Conservation (phyloP, 768 basidiomycete species). For the Termitomyces titanicus region DNA sequence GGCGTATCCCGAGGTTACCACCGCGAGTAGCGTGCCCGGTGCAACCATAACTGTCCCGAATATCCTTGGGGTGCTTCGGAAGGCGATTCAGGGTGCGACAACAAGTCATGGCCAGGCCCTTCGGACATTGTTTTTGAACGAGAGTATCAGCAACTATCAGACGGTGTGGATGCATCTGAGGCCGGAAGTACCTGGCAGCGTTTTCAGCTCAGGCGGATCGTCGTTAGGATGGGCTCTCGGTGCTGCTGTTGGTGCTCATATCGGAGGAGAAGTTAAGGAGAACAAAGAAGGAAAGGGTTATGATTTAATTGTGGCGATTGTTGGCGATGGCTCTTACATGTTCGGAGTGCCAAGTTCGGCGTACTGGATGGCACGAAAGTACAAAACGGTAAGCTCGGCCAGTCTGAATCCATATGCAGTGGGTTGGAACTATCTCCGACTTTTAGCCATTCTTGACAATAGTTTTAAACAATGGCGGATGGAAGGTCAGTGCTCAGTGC, state of each 20-base stretch:
- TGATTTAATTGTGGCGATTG: constrained; percentile 56
- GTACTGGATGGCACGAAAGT: constrained; percentile 72
- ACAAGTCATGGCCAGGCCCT: constrained; percentile 33
- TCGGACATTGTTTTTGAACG: constrained; percentile 52
- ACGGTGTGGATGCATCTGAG: constrained; percentile 56
- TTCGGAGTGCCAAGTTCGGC: constrained; percentile 64
- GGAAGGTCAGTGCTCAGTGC: constrained; percentile 48
- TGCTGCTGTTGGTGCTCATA: constrained; percentile 54
- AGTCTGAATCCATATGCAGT: neutral
- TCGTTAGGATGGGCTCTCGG: constrained; percentile 69
- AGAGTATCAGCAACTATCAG: constrained; percentile 56
- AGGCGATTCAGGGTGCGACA: constrained; percentile 31
- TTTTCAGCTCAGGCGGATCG: constrained; percentile 58
- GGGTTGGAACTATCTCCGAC: neutral
- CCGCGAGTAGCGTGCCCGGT: constrained; percentile 4
- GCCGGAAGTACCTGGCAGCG: constrained; percentile 44
- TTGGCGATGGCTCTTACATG: constrained; percentile 69
- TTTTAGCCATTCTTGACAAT: constrained; percentile 65
- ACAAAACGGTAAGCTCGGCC: constrained; percentile 49
- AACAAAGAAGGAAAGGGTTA: constrained; percentile 23
- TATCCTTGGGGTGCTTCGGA: constrained; percentile 46
- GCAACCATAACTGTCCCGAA: constrained; percentile 39
- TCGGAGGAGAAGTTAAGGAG: constrained; percentile 35
- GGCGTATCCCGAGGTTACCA: constrained; percentile 11
- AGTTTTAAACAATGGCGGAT: constrained; percentile 70